phyloP scores from a whole-genome alignment of 768 basidiomycete species.

The Trametes villosa region DNA sequence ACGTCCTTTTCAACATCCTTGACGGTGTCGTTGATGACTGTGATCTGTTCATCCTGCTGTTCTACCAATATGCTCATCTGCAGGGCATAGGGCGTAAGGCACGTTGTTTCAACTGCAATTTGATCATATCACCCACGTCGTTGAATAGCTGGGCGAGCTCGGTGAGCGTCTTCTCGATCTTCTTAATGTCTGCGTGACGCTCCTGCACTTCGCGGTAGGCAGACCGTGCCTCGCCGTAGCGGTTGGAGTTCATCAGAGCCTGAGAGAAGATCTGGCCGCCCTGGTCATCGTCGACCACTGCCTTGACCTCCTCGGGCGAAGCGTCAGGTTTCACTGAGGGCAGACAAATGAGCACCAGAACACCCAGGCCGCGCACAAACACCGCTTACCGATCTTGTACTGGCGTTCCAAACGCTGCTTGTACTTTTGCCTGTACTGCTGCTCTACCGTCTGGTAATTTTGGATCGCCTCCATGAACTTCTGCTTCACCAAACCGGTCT shows the following conservation, averaged over 20 bases:
- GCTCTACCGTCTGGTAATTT: constrained; percentile 77
- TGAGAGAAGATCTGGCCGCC: constrained; percentile 80
- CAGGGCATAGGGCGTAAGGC: background rate
- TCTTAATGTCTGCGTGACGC: constrained; percentile 93
- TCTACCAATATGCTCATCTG: constrained; percentile 96
- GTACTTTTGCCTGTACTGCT: constrained; percentile 65
- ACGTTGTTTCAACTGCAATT: no score
- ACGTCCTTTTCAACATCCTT: constrained; percentile 78
- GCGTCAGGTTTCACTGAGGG: constrained; percentile 82
- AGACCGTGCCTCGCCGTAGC: constrained; percentile 86
- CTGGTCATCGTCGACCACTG: constrained; percentile 66
- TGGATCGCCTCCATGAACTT: constrained; percentile 81
- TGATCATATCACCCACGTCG: constrained; percentile 61
- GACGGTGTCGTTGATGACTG: constrained; percentile 80
- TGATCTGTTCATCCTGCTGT: constrained; percentile 90
- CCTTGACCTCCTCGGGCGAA: constrained; percentile 74
- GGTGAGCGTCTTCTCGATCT: constrained; percentile 90
- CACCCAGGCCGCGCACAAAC: background rate
- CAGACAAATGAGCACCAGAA: background rate
- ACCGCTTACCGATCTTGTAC: constrained; percentile 67
- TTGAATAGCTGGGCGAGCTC: constrained; percentile 96
- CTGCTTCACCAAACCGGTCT: constrained; percentile 63
- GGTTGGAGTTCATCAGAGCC: constrained; percentile 88
- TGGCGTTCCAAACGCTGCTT: constrained; percentile 74
- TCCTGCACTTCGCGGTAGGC: constrained; percentile 98